Evolutionary conservation across 208 protist genomes (phyloP).

Genomic region (Borovskyia barvae): DNA sequence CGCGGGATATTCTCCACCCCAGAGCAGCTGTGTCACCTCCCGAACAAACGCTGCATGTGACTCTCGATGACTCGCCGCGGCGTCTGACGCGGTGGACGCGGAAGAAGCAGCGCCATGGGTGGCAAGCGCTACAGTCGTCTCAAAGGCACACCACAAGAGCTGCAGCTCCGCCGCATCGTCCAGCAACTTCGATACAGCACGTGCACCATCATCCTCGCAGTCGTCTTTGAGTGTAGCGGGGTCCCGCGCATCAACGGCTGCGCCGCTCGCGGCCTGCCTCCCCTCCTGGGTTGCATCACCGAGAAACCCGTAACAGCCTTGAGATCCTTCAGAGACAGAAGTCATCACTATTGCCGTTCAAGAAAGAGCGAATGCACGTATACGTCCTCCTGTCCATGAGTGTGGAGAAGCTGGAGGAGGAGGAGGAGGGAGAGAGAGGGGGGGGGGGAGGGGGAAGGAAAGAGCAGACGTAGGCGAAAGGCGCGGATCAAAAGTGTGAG

Average conservation of each 20-base stretch:
- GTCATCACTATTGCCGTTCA: too few relatives aligned
- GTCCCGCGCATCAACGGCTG: too few relatives aligned
- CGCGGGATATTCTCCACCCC: constrained; percentile 17
- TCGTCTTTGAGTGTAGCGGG: too few relatives aligned
- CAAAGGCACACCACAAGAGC: constrained; percentile 23
- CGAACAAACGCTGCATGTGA: constrained; percentile 14
- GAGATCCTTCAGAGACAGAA: too few relatives aligned
- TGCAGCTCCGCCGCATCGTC: constrained; percentile 14
- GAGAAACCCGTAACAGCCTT: too few relatives aligned
- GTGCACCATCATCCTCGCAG: not conserved
- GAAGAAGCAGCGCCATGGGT: not conserved
- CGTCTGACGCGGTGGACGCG: not conserved
- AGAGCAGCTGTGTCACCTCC: constrained; percentile 18
- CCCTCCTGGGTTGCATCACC: too few relatives aligned
- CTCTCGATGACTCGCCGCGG: not conserved
- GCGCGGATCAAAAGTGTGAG: too few relatives aligned
- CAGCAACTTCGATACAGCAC: not conserved
- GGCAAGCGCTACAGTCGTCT: not conserved
- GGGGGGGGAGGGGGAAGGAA: not conserved
- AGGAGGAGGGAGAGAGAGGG: not conserved
- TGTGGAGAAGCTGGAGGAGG: not conserved
- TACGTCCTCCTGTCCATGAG: too few relatives aligned
- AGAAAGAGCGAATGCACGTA: too few relatives aligned
- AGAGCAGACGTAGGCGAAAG: not conserved
- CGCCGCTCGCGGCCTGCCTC: not conserved